phyloP scores from a whole-genome alignment of 140 eudicot genomes.

The Flaveria floridana region DNA sequence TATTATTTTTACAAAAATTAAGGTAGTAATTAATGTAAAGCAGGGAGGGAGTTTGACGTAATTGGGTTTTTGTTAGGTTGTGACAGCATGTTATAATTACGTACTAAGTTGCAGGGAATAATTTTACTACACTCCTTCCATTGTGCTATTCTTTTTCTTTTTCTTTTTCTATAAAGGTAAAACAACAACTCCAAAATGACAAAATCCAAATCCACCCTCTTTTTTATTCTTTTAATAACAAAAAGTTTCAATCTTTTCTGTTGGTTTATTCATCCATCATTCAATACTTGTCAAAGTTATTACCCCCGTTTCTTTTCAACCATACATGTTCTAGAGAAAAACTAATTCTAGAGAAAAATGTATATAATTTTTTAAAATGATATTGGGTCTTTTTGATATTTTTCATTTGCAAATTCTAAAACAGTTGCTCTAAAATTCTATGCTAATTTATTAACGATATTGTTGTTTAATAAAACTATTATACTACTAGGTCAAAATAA shows the following conservation, averaged over 20 bases:
- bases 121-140: conserved; percentile 28
- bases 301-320: background rate
- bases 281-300: background rate
- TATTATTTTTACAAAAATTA: background rate
- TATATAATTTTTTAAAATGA: no score
- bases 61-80: conserved; percentile 25
- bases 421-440: no score
- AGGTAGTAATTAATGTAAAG: conserved; percentile 11
- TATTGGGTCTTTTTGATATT: no score
- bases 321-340: no score
- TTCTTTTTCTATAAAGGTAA: conserved; percentile 11
- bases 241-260: background rate
- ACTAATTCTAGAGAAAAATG: no score
- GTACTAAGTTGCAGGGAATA: conserved; percentile 34
- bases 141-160: background rate
- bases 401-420: no score
- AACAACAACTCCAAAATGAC: background rate
- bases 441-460: no score
- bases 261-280: background rate
- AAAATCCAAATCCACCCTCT: background rate
- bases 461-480: no score
- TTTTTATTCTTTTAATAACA: background rate
- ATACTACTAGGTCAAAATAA: no score
- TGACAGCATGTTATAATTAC: conserved; percentile 34
- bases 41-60: conserved; percentile 20